Base-by-base conservation (phyloP, 495 filamentous ascomycete genomes). In the Aspergillus coremiiformis region DNA sequence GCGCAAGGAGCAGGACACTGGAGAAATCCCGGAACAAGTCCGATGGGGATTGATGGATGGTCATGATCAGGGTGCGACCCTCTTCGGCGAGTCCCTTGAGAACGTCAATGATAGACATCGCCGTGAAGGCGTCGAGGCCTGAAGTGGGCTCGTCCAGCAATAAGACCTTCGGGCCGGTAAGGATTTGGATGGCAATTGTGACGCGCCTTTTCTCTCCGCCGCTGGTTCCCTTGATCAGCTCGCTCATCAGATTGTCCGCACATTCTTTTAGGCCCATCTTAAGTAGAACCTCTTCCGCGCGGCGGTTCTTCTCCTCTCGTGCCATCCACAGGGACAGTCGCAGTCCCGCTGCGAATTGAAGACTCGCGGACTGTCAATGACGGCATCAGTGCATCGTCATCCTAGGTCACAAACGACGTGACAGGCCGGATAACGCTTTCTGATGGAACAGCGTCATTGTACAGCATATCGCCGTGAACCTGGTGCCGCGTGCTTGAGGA, bases 251-350 rank as follows among this genome's bases (percentile, higher is more conserved):
- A 46, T 85, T 86, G 58, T 88, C 82, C 1, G 86, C 86, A 54
- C 86, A 89, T 55, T 89, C 86, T 54, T 85, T 86, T 5, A 90
- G 67, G 5, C 86, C 86, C 76, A 90, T 79, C 58, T 87, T 88
- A 15, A 82, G 62, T 6, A 90, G 69, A 1, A 88, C 78, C 15
- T 86, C 82, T 55, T 90, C 85, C 0, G 86, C 84, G 17, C 81
- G 74, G 44, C 72, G 71, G 19, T 77, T 59, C 66, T 88, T 89
- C 53, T 88, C 79, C 19, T 69, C 66, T 24, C 71, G 78, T 4
- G 79, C 78, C 78, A 89, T 84, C 75, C 79, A 84, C 4, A 66
- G 66, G 4, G 86, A 85, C 10, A 89, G 78, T 35, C 86, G 76
- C 21, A 90, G 71, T 3, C 79, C 78, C 7, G 84, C 85, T 5